Evolutionary conservation across 495 filamentous ascomycete species (phyloP), one percentile per base, ranked within the genome.

Genomic region (Talaromyces proteolyticus): DNA sequence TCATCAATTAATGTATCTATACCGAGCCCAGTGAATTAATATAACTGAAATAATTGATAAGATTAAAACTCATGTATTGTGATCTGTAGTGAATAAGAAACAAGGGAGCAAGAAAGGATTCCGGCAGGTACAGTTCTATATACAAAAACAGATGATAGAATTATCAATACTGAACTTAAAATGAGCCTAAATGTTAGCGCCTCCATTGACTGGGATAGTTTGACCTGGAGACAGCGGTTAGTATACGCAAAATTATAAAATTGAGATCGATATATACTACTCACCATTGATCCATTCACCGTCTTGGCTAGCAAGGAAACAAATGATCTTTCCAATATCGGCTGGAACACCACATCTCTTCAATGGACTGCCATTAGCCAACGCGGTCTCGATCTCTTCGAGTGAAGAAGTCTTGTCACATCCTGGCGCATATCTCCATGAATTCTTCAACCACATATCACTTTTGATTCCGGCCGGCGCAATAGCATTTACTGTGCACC

Each of bases 401-500:
- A 70, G 47, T 1, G 61, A 57, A 23, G 65, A 69, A 26, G 56
- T 64, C 47, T 63, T 55, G 39, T 68, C 54, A 21, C 65, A 74
- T 44, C 72, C 76, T 6, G 79, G 79, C 23, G 76, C 73, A 55
- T 88, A 87, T 49, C 84, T 76, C 78, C 79, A 82, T 6, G 79
- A 74, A 57, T 83, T 82, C 53, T 79, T 72, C 24, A 78, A 66
- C 64, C 78, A 88, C 87, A 90, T 91, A 57, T 91, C 87, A 26
- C 75, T 83, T 79, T 89, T 89, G 63, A 89, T 80, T 7, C 86
- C 87, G 14, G 85, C 87, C 0, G 87, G 87, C 0, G 87, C 86
- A 36, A 91, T 79, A 2, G 80, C 82, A 50, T 90, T 89, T 52
- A 89, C 86, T 0, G 86, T 91, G 65, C 88, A 87, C 42, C 79